These are phyloP conservation scores for Dothidotthia symphoricarpi DNA, from an alignment of 2,329 filamentous ascomycete genomes.

Conservation along the genomic window DNA sequence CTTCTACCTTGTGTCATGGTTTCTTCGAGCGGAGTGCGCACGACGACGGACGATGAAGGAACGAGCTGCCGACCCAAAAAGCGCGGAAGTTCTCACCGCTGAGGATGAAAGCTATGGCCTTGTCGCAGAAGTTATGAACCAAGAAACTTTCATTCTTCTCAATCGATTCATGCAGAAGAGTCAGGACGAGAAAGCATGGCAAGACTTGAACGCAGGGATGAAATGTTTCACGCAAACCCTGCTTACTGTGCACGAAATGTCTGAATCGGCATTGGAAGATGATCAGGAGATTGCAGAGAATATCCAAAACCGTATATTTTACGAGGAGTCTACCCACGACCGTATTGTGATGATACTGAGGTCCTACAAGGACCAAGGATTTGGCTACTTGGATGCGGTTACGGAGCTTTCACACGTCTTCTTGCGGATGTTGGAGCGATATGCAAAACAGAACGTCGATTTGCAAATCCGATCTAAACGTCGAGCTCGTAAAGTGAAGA, in stretches of 20 bases:
- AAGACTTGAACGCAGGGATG: constrained; percentile 82
- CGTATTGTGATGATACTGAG: constrained; percentile 75
- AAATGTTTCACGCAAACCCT: constrained; percentile 93
- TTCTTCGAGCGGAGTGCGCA: constrained; percentile 78
- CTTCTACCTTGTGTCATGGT: constrained; percentile 92
- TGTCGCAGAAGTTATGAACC: constrained; percentile 84
- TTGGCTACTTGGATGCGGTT: constrained; percentile 87
- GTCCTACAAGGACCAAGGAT: constrained; percentile 90
- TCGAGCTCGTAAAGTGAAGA: constrained; percentile 70
- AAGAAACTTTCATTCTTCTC: constrained; percentile 89
- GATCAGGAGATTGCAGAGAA: constrained; percentile 98
- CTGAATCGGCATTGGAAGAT: constrained; percentile 78
- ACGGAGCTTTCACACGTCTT: constrained; percentile 93
- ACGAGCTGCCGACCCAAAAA: constrained; percentile 52
- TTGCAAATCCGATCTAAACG: constrained; percentile 86
- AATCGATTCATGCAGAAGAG: constrained; percentile 78
- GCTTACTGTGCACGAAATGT: constrained; percentile 90
- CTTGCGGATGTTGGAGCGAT: constrained; percentile 83
- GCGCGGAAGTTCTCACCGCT: constrained; percentile 39
- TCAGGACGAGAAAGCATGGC: constrained; percentile 82
- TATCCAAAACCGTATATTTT: constrained; percentile 94
- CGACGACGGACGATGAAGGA: constrained; percentile 60
- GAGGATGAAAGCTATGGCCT: constrained; percentile 77
- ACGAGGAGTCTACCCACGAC: constrained; percentile 93
- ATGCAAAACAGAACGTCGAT: constrained; percentile 91